Percentiles rank a stretch among this genome's conserved stretches.
These are phyloP conservation scores for Alliaria petiolata DNA, from an alignment of 345 rosid species.

Conservation along the genomic window DNA sequence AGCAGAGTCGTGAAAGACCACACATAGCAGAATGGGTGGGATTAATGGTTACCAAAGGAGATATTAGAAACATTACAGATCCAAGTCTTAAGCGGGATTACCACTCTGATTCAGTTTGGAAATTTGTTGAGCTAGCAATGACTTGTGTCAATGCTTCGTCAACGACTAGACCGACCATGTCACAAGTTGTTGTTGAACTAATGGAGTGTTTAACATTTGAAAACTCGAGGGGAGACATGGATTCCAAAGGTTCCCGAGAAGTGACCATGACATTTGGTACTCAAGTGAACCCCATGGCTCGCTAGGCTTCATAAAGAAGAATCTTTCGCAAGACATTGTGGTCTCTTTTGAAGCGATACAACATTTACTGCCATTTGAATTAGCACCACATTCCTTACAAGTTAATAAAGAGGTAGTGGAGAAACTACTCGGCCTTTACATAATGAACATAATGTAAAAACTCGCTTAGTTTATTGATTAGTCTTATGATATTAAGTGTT, in stretches of 20 bases:
- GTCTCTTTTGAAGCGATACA: too few relatives aligned
- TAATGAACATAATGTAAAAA: too few relatives aligned
- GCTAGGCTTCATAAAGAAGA: not conserved
- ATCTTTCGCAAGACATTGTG: not conserved
- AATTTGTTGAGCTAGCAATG: constrained; percentile 42
- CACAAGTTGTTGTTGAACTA: constrained; percentile 31
- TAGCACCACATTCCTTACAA: too few relatives aligned
- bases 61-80: constrained; percentile 37
- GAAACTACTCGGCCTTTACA: too few relatives aligned
- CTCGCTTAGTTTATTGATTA: too few relatives aligned
- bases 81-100: constrained; percentile 35
- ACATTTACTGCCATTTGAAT: too few relatives aligned
- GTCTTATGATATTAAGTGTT: too few relatives aligned
- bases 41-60: constrained; percentile 35
- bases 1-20: constrained; percentile 2
- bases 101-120: constrained; percentile 43
- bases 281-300: constrained; percentile 24
- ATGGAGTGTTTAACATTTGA: constrained; percentile 24
- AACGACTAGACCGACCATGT: constrained; percentile 42
- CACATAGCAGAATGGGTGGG: constrained; percentile 37
- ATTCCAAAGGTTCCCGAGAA: not conserved
- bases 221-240: not conserved
- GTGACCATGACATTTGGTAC: constrained; percentile 19
- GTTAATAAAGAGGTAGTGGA: too few relatives aligned
- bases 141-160: constrained; percentile 26